These are phyloP conservation scores for Aspergillus nomiae DNA, from an alignment of 2,329 filamentous ascomycete genomes.

Conservation along the genomic window DNA sequence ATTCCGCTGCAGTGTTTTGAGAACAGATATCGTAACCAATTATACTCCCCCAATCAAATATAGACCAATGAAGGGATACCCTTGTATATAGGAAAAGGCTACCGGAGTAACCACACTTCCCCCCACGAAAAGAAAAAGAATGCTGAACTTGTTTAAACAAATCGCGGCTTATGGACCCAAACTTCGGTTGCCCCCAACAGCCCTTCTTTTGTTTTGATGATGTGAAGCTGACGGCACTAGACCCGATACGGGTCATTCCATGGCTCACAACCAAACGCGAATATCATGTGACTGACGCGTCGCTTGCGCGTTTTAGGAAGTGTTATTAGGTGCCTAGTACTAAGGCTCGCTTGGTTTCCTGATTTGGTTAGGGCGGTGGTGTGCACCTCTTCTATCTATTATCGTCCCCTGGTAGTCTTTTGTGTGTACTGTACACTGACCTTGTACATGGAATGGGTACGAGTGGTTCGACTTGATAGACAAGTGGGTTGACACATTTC, in stretches of 20 bases:
- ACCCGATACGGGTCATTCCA: neutral
- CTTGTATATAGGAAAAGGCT: constrained; percentile 8
- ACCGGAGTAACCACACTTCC: neutral
- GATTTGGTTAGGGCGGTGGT: neutral
- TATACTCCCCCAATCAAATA: neutral
- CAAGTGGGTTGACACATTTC: too few species aligned
- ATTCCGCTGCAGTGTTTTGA: neutral
- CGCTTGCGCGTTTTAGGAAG: constrained; percentile 27
- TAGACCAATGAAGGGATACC: neutral
- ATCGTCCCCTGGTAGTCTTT: too few species aligned
- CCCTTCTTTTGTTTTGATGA: constrained; percentile 25
- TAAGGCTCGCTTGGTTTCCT: neutral
- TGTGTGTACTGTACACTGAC: too few species aligned
- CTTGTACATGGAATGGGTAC: too few species aligned
- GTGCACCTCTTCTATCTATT: too few species aligned
- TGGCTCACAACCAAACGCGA: neutral
- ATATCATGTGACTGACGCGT: constrained; percentile 20
- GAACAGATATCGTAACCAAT: neutral
- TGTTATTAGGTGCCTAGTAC: constrained; percentile 15
- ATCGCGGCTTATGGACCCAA: constrained; percentile 6
- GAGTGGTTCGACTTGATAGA: too few species aligned
- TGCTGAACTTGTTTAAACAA: neutral
- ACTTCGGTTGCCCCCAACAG: constrained; percentile 9
- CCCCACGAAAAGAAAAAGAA: neutral
- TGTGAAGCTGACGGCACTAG: constrained; percentile 18